phyloP scores from a whole-genome alignment of 1,284 basidiomycete species.

The Leccinum angustisporum region DNA sequence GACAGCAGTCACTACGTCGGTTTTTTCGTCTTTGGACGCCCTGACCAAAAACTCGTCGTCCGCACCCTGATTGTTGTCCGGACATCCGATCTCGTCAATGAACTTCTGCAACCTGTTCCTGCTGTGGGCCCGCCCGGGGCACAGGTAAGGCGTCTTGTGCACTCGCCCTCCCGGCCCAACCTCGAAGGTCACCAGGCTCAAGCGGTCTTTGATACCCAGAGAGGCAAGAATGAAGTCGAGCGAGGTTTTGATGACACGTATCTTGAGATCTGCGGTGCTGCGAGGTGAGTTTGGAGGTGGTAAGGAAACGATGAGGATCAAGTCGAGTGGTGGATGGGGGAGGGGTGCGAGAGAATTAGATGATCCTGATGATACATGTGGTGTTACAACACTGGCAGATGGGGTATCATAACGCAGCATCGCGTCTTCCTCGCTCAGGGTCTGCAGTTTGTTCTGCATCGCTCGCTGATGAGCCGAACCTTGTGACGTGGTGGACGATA shows the following conservation, averaged over 20 bases:
- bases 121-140: slow-evolving; percentile 67
- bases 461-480: slow-evolving; percentile 46
- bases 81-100: slow-evolving; percentile 66
- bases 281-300: slow-evolving; percentile 72
- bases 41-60: slow-evolving; percentile 79
- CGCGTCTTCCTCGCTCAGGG: slow-evolving; percentile 72
- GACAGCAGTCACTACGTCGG: slow-evolving; percentile 94
- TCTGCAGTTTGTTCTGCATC: slow-evolving; percentile 51
- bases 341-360: slow-evolving; percentile 78
- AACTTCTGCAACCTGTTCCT: slow-evolving; percentile 72
- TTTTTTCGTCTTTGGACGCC: slow-evolving; percentile 82
- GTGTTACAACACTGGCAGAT: slow-evolving; percentile 60
- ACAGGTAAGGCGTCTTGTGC: slow-evolving; percentile 87
- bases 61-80: slow-evolving; percentile 35
- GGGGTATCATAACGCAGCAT: slow-evolving; percentile 50
- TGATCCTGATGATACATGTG: slow-evolving; percentile 71
- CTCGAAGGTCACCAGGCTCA: slow-evolving; percentile 89
- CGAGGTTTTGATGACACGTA: slow-evolving; percentile 81
- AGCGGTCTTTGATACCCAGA: slow-evolving; percentile 71
- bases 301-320: slow-evolving; percentile 89
- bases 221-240: slow-evolving; percentile 83
- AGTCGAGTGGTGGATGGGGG: slow-evolving; percentile 85
- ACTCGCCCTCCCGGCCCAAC: slow-evolving; percentile 77
- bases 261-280: slow-evolving; percentile 79
- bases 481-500: slow-evolving; percentile 70